Evolutionary conservation across 768 basidiomycete genomes (phyloP).

Genomic region (Cystobasidium tubakii): DNA sequence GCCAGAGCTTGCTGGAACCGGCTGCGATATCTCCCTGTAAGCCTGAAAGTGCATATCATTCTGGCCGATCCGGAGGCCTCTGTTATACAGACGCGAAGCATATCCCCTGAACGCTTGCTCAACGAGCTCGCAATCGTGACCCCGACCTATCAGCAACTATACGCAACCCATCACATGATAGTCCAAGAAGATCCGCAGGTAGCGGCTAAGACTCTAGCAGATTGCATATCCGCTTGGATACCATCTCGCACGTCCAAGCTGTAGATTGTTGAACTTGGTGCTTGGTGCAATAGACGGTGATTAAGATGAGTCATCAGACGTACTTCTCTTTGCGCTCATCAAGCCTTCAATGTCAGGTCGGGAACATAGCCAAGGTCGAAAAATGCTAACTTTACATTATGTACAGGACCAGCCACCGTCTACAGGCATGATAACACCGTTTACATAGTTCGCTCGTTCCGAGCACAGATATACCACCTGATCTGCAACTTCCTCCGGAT

Average conservation of each 20-base stretch:
- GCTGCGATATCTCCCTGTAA: constrained; percentile 27
- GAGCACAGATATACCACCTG: constrained; percentile 20
- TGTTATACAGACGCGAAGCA: neutral
- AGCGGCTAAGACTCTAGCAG: neutral
- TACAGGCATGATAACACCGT: constrained; percentile 12
- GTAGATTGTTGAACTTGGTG: neutral
- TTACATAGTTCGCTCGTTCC: constrained; percentile 29
- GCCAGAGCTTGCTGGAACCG: constrained; percentile 8
- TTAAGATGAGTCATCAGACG: too few relatives aligned
- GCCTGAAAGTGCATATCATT: constrained; percentile 42
- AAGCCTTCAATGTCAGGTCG: neutral
- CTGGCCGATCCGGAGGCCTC: constrained; percentile 35
- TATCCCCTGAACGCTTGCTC: neutral
- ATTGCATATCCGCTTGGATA: neutral
- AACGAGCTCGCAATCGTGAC: neutral
- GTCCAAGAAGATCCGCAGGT: neutral
- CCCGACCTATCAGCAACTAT: constrained; percentile 2
- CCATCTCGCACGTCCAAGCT: neutral
- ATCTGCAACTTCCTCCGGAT: constrained; percentile 20
- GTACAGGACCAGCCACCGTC: constrained; percentile 13
- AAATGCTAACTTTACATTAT: too few relatives aligned
- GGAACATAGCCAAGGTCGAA: too few relatives aligned
- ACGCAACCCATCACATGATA: neutral
- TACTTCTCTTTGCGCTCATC: too few relatives aligned
- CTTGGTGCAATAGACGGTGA: too few relatives aligned